Evolutionary conservation across 805 yeast species (phyloP).

Genomic region (Wickerhamomyces alni): DNA sequence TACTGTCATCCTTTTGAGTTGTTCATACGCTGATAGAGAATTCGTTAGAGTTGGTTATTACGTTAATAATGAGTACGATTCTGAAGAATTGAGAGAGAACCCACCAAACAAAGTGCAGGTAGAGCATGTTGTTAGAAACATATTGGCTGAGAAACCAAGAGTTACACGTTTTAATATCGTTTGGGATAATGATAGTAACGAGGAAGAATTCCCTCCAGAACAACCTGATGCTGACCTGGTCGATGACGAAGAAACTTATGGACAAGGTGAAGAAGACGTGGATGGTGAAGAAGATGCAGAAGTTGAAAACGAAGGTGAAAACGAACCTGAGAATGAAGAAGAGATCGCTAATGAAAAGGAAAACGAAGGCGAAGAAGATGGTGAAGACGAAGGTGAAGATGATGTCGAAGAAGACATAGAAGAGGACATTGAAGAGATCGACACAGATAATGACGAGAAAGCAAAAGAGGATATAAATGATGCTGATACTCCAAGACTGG

Average conservation of each 20-base stretch:
- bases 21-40: constrained; percentile 89
- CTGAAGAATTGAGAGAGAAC: constrained; percentile 86
- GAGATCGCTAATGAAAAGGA: too few relatives aligned
- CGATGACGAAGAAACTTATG: constrained; percentile 59
- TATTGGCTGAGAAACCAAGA: constrained; percentile 94
- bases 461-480: constrained; percentile 5
- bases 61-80: constrained; percentile 94
- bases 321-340: constrained; percentile 8
- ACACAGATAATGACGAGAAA: constrained; percentile 13
- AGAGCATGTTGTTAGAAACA: constrained; percentile 89
- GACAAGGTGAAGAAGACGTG: constrained; percentile 44
- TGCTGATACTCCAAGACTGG: constrained; percentile 17
- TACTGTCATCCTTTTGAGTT: constrained; percentile 87
- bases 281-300: constrained; percentile 34
- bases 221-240: constrained; percentile 59
- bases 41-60: constrained; percentile 97
- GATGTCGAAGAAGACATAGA: constrained; percentile 24
- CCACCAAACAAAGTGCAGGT: constrained; percentile 93
- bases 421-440: constrained; percentile 17
- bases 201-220: constrained; percentile 74
- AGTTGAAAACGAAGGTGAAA: constrained; percentile 25
- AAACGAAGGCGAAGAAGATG: constrained; percentile 15
- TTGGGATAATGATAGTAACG: constrained; percentile 78
- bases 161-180: constrained; percentile 95
- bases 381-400: constrained; percentile 30